phyloP scores from a whole-genome alignment of 2,329 filamentous ascomycete genomes.

The Mycosphaerella sp. region DNA sequence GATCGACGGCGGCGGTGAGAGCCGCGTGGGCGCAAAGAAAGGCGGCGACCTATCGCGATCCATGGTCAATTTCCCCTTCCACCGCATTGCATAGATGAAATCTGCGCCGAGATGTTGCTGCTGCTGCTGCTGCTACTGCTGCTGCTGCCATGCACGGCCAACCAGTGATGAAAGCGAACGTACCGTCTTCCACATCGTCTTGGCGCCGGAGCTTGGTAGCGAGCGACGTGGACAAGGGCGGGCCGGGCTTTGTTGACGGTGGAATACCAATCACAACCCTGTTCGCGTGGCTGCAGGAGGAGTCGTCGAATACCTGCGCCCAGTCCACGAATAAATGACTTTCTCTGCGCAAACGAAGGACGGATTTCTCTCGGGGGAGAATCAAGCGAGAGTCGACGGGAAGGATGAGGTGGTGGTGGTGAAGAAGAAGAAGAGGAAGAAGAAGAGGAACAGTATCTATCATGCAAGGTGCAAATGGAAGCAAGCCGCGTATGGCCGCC shows the following conservation, averaged over 20 bases:
- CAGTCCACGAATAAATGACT: too few relatives aligned
- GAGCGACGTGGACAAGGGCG: background rate
- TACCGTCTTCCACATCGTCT: background rate
- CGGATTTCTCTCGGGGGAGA: too few relatives aligned
- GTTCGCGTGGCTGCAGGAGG: background rate
- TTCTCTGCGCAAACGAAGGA: too few relatives aligned
- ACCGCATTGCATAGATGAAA: background rate
- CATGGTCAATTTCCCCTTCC: background rate
- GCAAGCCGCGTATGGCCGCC: too few relatives aligned
- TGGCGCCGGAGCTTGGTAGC: background rate
- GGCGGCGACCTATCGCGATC: background rate
- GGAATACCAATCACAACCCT: background rate
- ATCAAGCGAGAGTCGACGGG: too few relatives aligned
- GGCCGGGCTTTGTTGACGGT: background rate
- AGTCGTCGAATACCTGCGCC: too few relatives aligned
- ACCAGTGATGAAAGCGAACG: background rate
- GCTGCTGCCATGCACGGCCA: background rate
- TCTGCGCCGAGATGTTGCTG: background rate
- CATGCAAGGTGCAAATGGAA: too few relatives aligned
- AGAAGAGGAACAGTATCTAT: too few relatives aligned
- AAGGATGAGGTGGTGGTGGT: too few relatives aligned
- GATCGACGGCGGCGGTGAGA: slow-evolving; percentile 48
- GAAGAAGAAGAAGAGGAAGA: too few relatives aligned
- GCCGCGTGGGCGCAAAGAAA: slow-evolving; percentile 15
- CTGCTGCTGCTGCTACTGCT: background rate